Percentiles rank a stretch among this genome's conserved stretches.
These are phyloP conservation scores for Coemansia sp. DNA, from an alignment of 192 early-diverging fungal species.

Conservation along the genomic window DNA sequence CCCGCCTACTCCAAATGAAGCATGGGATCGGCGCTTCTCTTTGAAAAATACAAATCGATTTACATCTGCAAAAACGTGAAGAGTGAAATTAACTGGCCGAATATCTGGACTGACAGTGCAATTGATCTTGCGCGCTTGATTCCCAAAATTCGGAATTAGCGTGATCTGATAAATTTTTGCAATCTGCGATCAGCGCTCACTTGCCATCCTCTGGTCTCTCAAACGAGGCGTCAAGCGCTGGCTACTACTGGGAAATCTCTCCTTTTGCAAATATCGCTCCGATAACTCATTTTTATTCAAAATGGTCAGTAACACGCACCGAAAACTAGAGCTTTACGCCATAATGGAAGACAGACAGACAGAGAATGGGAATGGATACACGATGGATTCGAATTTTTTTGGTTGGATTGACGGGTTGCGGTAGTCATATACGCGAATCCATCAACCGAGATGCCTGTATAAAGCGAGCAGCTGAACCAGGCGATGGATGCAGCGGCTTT, in stretches of 20 bases:
- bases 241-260: conserved; percentile 4
- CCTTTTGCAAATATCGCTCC: background rate
- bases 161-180: background rate
- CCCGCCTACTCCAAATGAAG: background rate
- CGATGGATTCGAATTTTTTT: background rate
- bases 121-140: background rate
- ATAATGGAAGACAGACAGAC: background rate
- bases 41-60: conserved; percentile 1
- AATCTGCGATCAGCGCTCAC: background rate
- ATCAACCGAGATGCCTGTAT: background rate
- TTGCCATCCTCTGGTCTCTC: background rate
- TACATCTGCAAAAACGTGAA: background rate
- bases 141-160: background rate
- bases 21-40: background rate
- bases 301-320: conserved; percentile 3
- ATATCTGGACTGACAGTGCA: background rate
- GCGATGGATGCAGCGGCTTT: background rate
- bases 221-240: background rate
- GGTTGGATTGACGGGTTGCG: background rate
- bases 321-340: background rate
- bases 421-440: background rate
- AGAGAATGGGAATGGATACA: background rate
- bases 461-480: background rate
- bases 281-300: background rate
- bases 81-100: background rate